Evolutionary conservation across 441 rosid genomes (phyloP), one percentile per base, ranked within the genome.

Genomic region (Populus trichocarpa): DNA sequence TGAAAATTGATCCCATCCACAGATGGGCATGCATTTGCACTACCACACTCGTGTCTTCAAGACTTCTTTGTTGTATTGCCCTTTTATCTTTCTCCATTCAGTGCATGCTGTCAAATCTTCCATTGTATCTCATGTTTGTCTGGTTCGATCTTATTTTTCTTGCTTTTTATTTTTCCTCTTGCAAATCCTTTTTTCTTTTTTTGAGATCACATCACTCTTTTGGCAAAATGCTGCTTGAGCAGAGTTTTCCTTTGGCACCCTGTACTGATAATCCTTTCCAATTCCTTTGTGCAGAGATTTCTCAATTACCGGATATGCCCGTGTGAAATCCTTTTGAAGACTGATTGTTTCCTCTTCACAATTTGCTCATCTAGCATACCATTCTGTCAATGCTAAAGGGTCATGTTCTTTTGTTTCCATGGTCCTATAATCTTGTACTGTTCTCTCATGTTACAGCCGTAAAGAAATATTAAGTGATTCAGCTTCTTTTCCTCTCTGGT

Each of bases 281-380:
- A 79, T 77, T 87, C 79, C 69, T 75, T 76, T 79, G 71, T 80
- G 85, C 88, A 83, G 88, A 83, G 80, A 66, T 67, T 78, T 67
- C 75, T 16, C 71, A 28, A 67, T 53, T 72, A 67, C 67, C 78
- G 61, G 76, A 67, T 74, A 59, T 67, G n/a, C 59, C 73, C 61
- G 30, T 28, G 30, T 28, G 33, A 65, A 69, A 73, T 57, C 67
- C 68, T 68, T 59, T 28, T 50, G 74, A 72, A 76, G 72, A 72
- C 8, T 18, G 76, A 63, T 74, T 70, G 77, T 74, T 61, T 33
- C 80, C 57, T 72, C 69, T 71, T 36, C 69, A 59, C 75, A 26
- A 69, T 81, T 68, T 68, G 68, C 73, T 76, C 71, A 70, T 71
- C 80, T 81, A 26, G 71, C 78, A 66, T 50, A 75, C 73, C 74